Percentiles rank a stretch among this genome's conserved stretches.
Evolutionary conservation across 2,329 filamentous ascomycete species (phyloP).

Genomic region (Lachnellula occidentalis): DNA sequence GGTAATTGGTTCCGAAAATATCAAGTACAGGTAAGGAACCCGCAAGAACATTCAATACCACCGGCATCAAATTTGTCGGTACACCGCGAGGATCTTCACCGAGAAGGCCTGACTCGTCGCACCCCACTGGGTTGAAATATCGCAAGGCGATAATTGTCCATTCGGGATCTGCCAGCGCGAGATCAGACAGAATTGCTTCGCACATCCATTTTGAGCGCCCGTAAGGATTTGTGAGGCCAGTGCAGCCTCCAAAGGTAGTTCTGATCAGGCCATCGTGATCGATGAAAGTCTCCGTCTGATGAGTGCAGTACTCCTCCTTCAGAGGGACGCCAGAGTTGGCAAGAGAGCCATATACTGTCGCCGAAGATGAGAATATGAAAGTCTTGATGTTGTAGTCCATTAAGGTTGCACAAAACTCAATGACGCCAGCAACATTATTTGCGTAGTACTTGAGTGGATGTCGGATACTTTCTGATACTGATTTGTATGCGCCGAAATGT

Average conservation of each 20-base stretch:
- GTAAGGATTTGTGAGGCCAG: slow-evolving; percentile 57
- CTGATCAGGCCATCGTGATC: slow-evolving; percentile 38
- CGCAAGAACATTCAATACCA: slow-evolving; percentile 55
- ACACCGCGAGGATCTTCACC: slow-evolving; percentile 56
- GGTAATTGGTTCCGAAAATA: slow-evolving; percentile 59
- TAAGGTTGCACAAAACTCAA: slow-evolving; percentile 51
- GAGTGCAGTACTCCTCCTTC: slow-evolving; percentile 49
- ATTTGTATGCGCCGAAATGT: slow-evolving; percentile 63
- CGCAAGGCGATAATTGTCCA: slow-evolving; percentile 58
- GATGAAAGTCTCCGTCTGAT: slow-evolving; percentile 40
- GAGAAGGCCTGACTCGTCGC: slow-evolving; percentile 55
- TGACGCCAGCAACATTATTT: slow-evolving; percentile 59
- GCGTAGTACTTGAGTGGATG: slow-evolving; percentile 57
- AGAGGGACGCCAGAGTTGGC: slow-evolving; percentile 45
- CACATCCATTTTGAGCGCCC: slow-evolving; percentile 62
- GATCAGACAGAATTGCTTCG: slow-evolving; percentile 57
- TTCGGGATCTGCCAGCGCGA: slow-evolving; percentile 52
- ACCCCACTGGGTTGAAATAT: slow-evolving; percentile 64
- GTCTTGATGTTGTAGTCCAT: slow-evolving; percentile 55
- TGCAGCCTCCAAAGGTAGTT: slow-evolving; percentile 40
- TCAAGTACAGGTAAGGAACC: slow-evolving; percentile 46
- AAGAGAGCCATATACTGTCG: slow-evolving; percentile 56
- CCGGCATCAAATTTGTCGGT: slow-evolving; percentile 58
- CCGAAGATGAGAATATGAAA: slow-evolving; percentile 62
- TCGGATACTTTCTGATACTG: slow-evolving; percentile 56